A percentile compares a stretch with the other conserved stretches of the same genome.
phyloP scores from a whole-genome alignment of 495 filamentous ascomycete species.

The Staphylotrichum longicolle region DNA sequence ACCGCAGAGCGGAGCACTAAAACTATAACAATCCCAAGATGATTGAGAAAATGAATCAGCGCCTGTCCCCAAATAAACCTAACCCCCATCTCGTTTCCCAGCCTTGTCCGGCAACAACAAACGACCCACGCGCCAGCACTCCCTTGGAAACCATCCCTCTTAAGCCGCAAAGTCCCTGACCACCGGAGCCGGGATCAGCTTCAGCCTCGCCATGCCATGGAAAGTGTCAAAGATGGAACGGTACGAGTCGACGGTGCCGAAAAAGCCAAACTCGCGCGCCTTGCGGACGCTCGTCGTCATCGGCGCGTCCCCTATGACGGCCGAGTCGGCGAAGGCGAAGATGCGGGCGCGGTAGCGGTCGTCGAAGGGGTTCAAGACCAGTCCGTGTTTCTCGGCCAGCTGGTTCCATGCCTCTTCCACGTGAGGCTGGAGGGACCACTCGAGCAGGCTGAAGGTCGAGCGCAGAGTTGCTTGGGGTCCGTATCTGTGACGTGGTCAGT shows the following conservation, averaged over 20 bases:
- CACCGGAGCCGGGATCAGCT: slow-evolving; percentile 23
- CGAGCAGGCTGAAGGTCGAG: slow-evolving; percentile 39
- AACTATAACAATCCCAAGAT: too few relatives aligned
- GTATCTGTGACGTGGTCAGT: slow-evolving; percentile 26
- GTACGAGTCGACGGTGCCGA: slow-evolving; percentile 28
- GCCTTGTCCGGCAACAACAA: too few relatives aligned
- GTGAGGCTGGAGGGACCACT: slow-evolving; percentile 47
- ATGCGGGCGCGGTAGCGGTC: slow-evolving; percentile 23
- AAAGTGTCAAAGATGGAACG: slow-evolving; percentile 25
- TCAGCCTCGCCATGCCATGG: slow-evolving; percentile 20
- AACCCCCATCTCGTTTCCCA: too few relatives aligned
- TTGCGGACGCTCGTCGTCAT: slow-evolving; percentile 27
- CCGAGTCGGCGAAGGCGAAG: slow-evolving; percentile 26
- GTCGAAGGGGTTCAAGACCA: slow-evolving; percentile 23
- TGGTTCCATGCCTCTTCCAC: slow-evolving; percentile 47
- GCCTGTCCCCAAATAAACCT: too few relatives aligned
- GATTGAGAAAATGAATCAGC: too few relatives aligned
- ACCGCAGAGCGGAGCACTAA: too few relatives aligned
- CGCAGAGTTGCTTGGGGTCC: slow-evolving; percentile 38
- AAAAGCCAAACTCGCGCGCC: slow-evolving; percentile 24
- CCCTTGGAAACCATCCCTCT: neutral
- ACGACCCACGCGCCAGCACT: too few relatives aligned
- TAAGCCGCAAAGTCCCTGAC: slow-evolving; percentile 18
- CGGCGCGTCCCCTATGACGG: slow-evolving; percentile 23
- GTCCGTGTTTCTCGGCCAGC: slow-evolving; percentile 21